These are phyloP conservation scores for Cocos nucifera DNA, from an alignment of 176 grass and related monocot species.

Conservation along the genomic window DNA sequence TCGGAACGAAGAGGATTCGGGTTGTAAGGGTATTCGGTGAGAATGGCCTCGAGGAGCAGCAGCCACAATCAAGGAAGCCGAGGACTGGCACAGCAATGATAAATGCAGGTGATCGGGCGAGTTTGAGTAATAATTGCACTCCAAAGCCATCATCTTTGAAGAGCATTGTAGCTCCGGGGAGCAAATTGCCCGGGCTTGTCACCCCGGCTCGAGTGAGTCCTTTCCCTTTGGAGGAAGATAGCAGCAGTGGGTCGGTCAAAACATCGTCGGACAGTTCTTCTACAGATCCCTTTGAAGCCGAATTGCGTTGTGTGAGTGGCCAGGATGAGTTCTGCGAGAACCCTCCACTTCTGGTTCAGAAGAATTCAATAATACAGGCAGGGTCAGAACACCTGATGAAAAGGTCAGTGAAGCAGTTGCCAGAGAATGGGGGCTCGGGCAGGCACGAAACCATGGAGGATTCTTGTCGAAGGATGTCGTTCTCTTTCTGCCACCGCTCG, in stretches of 20 bases:
- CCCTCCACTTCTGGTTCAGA: conserved; percentile 42
- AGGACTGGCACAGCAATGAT: conserved; percentile 22
- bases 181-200: conserved; percentile 22
- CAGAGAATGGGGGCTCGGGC: background rate
- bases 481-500: conserved; percentile 53
- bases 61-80: conserved; percentile 9
- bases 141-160: background rate
- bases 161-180: conserved; percentile 5
- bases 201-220: conserved; percentile 36
- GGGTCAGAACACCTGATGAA: conserved; percentile 21
- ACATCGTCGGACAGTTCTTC: conserved; percentile 38
- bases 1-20: background rate
- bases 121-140: background rate
- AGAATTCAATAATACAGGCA: conserved; percentile 50
- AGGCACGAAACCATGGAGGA: background rate
- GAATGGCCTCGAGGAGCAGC: conserved; percentile 5
- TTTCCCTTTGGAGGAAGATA: conserved; percentile 12
- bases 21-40: conserved; percentile 59
- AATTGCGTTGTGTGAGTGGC: conserved; percentile 24
- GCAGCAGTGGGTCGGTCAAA: background rate
- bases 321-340: conserved; percentile 39
- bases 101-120: background rate
- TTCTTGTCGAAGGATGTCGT: conserved; percentile 27
- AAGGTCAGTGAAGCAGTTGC: background rate
- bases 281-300: conserved; percentile 42